Conservation (phyloP, 1,284 basidiomycete species). For the Naganishia albida region DNA sequence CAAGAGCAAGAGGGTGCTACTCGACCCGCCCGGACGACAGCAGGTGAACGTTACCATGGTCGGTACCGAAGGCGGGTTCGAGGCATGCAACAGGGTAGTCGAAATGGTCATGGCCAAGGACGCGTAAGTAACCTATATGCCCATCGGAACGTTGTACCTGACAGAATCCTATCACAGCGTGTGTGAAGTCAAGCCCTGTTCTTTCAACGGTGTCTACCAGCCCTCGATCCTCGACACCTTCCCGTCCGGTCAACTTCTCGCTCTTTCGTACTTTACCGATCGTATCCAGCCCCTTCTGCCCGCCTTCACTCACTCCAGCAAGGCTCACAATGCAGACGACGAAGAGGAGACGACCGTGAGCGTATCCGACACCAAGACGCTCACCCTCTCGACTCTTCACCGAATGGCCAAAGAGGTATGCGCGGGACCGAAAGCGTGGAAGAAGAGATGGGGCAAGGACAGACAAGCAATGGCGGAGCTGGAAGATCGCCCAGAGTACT, state of each 20-base stretch:
- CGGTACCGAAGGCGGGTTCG: slow-evolving; percentile 78
- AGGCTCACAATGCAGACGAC: slow-evolving; percentile 30
- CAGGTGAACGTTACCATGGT: slow-evolving; percentile 73
- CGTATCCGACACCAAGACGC: slow-evolving; percentile 38
- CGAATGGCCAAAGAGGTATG: slow-evolving; percentile 71
- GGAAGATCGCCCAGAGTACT: slow-evolving; percentile 83
- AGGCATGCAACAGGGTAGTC: slow-evolving; percentile 79
- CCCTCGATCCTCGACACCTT: slow-evolving; percentile 91
- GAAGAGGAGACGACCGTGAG: slow-evolving; percentile 30
- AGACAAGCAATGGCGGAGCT: slow-evolving; percentile 70
- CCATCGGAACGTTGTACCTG: slow-evolving; percentile 4
- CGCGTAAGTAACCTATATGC: slow-evolving; percentile 63
- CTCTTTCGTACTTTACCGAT: slow-evolving; percentile 97
- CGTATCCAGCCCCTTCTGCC: slow-evolving; percentile 77
- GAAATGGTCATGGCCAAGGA: slow-evolving; percentile 96
- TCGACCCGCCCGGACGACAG: slow-evolving; percentile 64
- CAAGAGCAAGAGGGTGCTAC: slow-evolving; percentile 65
- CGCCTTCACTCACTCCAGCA: slow-evolving; percentile 39
- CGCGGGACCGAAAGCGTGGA: slow-evolving; percentile 66
- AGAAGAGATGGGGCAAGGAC: slow-evolving; percentile 54
- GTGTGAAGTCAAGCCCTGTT: slow-evolving; percentile 87
- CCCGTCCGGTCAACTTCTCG: slow-evolving; percentile 71
- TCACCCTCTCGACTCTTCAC: slow-evolving; percentile 67
- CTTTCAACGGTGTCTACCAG: slow-evolving; percentile 97
- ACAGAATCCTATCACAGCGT: slow-evolving; percentile 58